Evolutionary conservation across 768 basidiomycete genomes (phyloP).

Genomic region (Crucibulum laeve): DNA sequence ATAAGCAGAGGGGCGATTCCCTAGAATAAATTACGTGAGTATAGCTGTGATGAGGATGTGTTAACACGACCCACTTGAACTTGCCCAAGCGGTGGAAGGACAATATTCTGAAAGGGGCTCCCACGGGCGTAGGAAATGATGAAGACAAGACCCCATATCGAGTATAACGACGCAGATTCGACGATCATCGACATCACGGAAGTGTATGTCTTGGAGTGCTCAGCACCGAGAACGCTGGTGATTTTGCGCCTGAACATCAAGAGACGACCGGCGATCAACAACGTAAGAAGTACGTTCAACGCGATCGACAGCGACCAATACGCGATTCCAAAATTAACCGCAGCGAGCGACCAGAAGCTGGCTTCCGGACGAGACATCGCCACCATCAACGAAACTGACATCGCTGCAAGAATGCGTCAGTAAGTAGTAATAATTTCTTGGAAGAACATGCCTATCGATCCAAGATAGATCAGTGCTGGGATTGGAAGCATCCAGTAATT

Average conservation of each 20-base stretch:
- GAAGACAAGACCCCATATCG: constrained; percentile 24
- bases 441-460: too few relatives aligned
- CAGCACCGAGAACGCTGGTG: constrained; percentile 14
- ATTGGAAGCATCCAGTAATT: too few relatives aligned
- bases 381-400: constrained; percentile 7
- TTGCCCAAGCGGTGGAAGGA: constrained; percentile 18
- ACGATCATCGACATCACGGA: constrained; percentile 29
- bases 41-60: background rate
- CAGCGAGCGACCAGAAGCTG: constrained; percentile 10
- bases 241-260: constrained; percentile 19
- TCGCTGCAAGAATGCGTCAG: constrained; percentile 3
- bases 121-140: constrained; percentile 25
- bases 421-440: too few relatives aligned
- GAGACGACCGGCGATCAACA: constrained; percentile 30
- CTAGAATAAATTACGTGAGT: constrained; percentile 1
- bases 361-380: constrained; percentile 4
- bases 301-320: constrained; percentile 31
- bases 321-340: constrained; percentile 25
- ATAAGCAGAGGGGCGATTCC: constrained; percentile 11
- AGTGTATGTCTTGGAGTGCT: constrained; percentile 23
- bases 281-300: constrained; percentile 32
- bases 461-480: too few relatives aligned
- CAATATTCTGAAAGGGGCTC: constrained; percentile 20
- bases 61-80: constrained; percentile 11
- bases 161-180: constrained; percentile 33